Evolutionary conservation across 257 asterid genomes (phyloP).

Genomic region (Fraxinus excelsior): DNA sequence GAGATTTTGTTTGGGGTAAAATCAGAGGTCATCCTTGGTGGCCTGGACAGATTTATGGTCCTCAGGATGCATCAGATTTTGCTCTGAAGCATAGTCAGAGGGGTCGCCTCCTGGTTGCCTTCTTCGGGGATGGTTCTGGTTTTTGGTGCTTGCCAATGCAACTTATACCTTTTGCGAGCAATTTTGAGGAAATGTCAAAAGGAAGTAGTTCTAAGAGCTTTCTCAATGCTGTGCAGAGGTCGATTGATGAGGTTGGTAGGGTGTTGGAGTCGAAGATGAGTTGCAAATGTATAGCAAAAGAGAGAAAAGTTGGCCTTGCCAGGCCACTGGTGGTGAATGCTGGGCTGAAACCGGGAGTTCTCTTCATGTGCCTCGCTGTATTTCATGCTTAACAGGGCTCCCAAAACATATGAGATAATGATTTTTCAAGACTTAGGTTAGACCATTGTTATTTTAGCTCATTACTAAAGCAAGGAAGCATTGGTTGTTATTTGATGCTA

Average conservation of each 20-base stretch:
- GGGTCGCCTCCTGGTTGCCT: slow-evolving; percentile 43
- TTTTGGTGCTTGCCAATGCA: slow-evolving; percentile 58
- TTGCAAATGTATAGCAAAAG: slow-evolving; percentile 42
- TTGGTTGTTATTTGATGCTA: too few relatives aligned
- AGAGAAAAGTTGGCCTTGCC: slow-evolving; percentile 30
- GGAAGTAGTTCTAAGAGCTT: too few relatives aligned
- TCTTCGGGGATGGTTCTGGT: slow-evolving; percentile 52
- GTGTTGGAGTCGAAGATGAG: slow-evolving; percentile 40
- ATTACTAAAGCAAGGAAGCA: too few relatives aligned
- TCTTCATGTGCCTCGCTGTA: too few relatives aligned
- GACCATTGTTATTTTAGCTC: too few relatives aligned
- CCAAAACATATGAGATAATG: too few relatives aligned
- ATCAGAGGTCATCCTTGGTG: slow-evolving; percentile 82
- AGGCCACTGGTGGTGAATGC: slow-evolving; percentile 44
- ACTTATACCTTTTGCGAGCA: slow-evolving; percentile 41
- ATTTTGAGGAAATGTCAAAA: too few relatives aligned
- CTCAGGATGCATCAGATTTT: slow-evolving; percentile 57
- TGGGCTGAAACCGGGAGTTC: slow-evolving; percentile 44
- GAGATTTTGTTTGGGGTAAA: slow-evolving; percentile 59
- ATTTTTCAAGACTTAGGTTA: too few relatives aligned
- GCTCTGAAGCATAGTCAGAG: slow-evolving; percentile 50
- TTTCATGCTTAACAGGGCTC: too few relatives aligned
- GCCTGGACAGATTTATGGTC: slow-evolving; percentile 83
- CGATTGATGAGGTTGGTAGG: slow-evolving; percentile 43
- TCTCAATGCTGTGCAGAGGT: too few relatives aligned